A percentile compares a stretch with the other conserved stretches of the same genome.
Conservation (phyloP, 2,329 filamentous ascomycete species). For the Sporothrix dimorphospora region DNA sequence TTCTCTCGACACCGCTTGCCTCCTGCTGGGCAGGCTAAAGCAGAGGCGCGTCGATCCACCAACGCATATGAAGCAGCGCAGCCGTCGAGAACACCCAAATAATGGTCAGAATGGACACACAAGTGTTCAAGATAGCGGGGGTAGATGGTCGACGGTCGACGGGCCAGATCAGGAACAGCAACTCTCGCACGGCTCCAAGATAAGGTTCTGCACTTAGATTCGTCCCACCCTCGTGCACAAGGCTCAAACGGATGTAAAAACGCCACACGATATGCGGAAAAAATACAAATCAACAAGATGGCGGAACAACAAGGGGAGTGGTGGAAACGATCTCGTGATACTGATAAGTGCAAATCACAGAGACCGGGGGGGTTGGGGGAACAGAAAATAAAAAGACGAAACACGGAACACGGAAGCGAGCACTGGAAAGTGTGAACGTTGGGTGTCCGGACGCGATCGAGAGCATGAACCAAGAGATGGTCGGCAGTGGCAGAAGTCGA, state of each 20-base stretch:
- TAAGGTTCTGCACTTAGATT: conserved; percentile 34
- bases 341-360: conserved; percentile 1
- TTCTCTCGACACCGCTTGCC: background rate
- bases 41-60: conserved; percentile 31
- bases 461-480: conserved; percentile 4
- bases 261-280: conserved; percentile 24
- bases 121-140: background rate
- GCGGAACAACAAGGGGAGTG: background rate
- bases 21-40: conserved; percentile 30
- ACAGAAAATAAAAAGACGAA: background rate
- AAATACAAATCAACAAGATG: conserved; percentile 6
- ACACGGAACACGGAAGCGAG: conserved; percentile 8
- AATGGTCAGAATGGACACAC: background rate
- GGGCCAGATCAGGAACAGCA: background rate
- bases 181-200: conserved; percentile 23
- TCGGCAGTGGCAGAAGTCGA: background rate
- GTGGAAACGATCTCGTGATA: background rate
- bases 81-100: background rate
- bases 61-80: conserved; percentile 35
- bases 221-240: conserved; percentile 20
- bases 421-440: background rate
- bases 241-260: conserved; percentile 12
- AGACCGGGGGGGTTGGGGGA: background rate
- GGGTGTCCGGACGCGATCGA: conserved; percentile 13
- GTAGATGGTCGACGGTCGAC: background rate